Conservation (phyloP, 2,329 filamentous ascomycete genomes). For the Exophiala dermatitidis region DNA sequence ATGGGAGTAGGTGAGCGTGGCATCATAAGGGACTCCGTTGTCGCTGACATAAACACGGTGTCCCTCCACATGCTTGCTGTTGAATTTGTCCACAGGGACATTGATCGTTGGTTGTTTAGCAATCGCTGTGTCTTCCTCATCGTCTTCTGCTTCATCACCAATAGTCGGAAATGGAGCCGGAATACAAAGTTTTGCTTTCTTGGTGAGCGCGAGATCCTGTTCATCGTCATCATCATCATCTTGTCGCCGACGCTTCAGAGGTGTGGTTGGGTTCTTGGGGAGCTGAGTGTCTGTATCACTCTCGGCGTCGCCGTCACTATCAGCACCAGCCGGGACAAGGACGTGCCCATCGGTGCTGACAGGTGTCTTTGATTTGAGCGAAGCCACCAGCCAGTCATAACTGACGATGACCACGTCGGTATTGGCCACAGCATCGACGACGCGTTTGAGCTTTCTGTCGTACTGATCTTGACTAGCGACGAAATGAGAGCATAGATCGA, state of each 20-base stretch:
- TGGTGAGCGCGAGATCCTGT: slow-evolving; percentile 1
- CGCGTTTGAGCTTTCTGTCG: slow-evolving; percentile 27
- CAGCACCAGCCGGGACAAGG: not conserved
- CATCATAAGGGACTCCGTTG: slow-evolving; percentile 65
- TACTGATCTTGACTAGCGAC: slow-evolving; percentile 35
- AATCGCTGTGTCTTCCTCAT: slow-evolving; percentile 9
- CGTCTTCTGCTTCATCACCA: slow-evolving; percentile 4
- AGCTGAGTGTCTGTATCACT: not conserved
- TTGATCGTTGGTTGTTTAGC: slow-evolving; percentile 35
- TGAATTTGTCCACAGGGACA: slow-evolving; percentile 47
- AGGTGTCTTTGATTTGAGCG: slow-evolving; percentile 6
- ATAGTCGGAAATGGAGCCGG: slow-evolving; percentile 6
- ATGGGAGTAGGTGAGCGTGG: slow-evolving; percentile 71
- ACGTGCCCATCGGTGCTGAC: slow-evolving; percentile 7
- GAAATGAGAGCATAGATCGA: slow-evolving; percentile 35
- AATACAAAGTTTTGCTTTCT: slow-evolving; percentile 3
- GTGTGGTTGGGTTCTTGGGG: not conserved
- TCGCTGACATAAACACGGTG: slow-evolving; percentile 60
- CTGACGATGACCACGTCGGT: slow-evolving; percentile 2
- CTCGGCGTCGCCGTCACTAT: not conserved
- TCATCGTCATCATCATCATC: slow-evolving; percentile 10
- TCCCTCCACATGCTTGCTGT: slow-evolving; percentile 30
- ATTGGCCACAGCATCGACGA: slow-evolving; percentile 6
- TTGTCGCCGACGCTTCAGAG: slow-evolving; percentile 12
- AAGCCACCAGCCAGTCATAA: slow-evolving; percentile 18